Evolutionary conservation across 2,329 filamentous ascomycete genomes (phyloP), one percentile per base, ranked within the genome.

Genomic region (Stagonosporopsis tanaceti): DNA sequence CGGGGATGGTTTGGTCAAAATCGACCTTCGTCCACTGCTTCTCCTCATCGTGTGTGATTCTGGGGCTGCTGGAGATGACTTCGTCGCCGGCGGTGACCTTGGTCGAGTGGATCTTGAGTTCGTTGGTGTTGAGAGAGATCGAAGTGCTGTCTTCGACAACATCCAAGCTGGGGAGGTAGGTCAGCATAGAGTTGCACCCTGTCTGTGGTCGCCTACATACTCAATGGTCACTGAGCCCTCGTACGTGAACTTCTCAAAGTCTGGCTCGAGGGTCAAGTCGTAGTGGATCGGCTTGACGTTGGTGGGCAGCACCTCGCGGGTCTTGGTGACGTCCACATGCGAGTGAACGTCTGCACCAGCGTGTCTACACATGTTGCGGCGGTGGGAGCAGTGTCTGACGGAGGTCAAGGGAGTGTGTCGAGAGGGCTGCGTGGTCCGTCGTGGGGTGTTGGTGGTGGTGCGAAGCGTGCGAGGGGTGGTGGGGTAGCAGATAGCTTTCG

Each of bases 251-350:
- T 89, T 93, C 68, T 90, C 85, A 68, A 98, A 91, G 80, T 97
- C 87, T 52, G 94, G 93, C 80, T 98, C 95, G 61, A 98, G 84
- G 1, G 91, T 95, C 68, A 98, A 80, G 77, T 96, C 87, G 79
- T 98, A 98, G 80, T 98, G 93, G 37, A 84, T 80, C n/a, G 94
- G 93, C 76, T 94, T 90, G 71, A 97, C 92, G 73, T 97, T 96
- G 78, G 89, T 88, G 50, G 94, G 95, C 68, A 98, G 84, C 64
- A 98, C 89, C 81, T 96, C 90, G 69, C 94, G 89, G 63, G 86
- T 87, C 66, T 85, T 84, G 50, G 84, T 78, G 67, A 89, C 82
- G 73, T 88, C 83, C 62, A 85, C 80, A 69, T 82, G 85, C 62
- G 81, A 82, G 53, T 83, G 81, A 61, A 78, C 80, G 61, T 85